These are phyloP conservation scores for Cardamine occulta DNA, from an alignment of 345 rosid genomes.

Conservation along the genomic window DNA sequence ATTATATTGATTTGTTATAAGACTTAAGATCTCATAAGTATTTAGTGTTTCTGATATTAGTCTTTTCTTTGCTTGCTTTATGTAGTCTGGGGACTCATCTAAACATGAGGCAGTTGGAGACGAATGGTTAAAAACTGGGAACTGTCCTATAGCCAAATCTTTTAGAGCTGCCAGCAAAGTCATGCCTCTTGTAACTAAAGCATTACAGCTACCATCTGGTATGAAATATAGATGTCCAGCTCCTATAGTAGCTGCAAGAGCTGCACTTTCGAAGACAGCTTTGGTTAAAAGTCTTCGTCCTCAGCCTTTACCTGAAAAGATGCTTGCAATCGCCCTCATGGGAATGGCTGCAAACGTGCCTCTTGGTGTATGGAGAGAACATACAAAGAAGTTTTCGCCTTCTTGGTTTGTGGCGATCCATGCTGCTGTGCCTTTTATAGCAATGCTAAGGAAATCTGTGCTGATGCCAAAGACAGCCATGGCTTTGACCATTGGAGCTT, in stretches of 20 bases:
- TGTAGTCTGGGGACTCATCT: constrained; percentile 57
- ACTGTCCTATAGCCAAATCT: constrained; percentile 90
- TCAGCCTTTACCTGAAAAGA: constrained; percentile 84
- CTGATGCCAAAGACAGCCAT: constrained; percentile 88
- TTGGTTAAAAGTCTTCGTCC: constrained; percentile 75
- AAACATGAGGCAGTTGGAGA: constrained; percentile 75
- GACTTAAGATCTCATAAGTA: neutral
- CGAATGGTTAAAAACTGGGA: constrained; percentile 79
- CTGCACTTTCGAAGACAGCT: constrained; percentile 77
- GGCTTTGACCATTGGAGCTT: constrained; percentile 86
- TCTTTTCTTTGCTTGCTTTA: constrained; percentile 13
- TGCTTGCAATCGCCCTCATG: constrained; percentile 75
- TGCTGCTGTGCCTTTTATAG: constrained; percentile 95
- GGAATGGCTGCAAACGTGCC: constrained; percentile 93
- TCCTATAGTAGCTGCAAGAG: constrained; percentile 80
- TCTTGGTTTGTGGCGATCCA: constrained; percentile 88
- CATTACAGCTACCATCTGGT: constrained; percentile 67
- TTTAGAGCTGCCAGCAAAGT: constrained; percentile 73
- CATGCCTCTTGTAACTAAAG: constrained; percentile 71
- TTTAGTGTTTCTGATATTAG: neutral
- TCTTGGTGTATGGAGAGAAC: constrained; percentile 87
- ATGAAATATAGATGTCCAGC: constrained; percentile 77
- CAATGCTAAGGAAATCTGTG: constrained; percentile 86
- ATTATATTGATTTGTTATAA: neutral
- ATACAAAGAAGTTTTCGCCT: constrained; percentile 75